phyloP scores from a whole-genome alignment of 441 rosid species.

The Daphne laureola region DNA sequence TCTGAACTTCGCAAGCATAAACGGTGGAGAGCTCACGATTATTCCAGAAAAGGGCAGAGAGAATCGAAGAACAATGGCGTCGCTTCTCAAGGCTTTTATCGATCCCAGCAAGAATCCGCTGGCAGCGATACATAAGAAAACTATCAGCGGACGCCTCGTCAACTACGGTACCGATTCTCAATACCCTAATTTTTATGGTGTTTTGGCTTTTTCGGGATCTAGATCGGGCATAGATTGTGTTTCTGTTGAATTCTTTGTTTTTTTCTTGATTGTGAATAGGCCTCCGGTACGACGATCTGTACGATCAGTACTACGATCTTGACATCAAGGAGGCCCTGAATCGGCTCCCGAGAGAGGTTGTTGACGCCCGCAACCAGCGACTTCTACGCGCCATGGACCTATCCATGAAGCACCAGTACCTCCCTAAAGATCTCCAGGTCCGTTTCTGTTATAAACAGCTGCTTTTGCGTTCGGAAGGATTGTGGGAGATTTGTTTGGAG shows the following conservation, averaged over 20 bases:
- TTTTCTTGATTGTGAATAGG: slow-evolving; percentile 30
- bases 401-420: slow-evolving; percentile 92
- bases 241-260: background rate
- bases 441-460: background rate
- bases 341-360: slow-evolving; percentile 79
- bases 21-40: too few relatives aligned
- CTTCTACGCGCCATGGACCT: slow-evolving; percentile 94
- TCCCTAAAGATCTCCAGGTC: slow-evolving; percentile 72
- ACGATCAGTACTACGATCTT: slow-evolving; percentile 67
- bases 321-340: slow-evolving; percentile 81
- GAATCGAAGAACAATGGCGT: slow-evolving; percentile 28
- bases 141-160: slow-evolving; percentile 62
- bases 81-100: slow-evolving; percentile 37
- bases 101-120: slow-evolving; percentile 80
- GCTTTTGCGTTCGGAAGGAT: too few relatives aligned
- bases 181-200: background rate
- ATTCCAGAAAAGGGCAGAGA: slow-evolving; percentile 2
- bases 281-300: slow-evolving; percentile 79
- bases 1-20: too few relatives aligned
- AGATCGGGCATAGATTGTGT: too few relatives aligned
- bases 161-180: slow-evolving; percentile 42
- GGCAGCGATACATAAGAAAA: slow-evolving; percentile 70
- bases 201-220: background rate
- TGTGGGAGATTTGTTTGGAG: too few relatives aligned
- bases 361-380: slow-evolving; percentile 90